phyloP scores from a whole-genome alignment of 352 stramenopile genomes.

The Phytopythium aichiense region DNA sequence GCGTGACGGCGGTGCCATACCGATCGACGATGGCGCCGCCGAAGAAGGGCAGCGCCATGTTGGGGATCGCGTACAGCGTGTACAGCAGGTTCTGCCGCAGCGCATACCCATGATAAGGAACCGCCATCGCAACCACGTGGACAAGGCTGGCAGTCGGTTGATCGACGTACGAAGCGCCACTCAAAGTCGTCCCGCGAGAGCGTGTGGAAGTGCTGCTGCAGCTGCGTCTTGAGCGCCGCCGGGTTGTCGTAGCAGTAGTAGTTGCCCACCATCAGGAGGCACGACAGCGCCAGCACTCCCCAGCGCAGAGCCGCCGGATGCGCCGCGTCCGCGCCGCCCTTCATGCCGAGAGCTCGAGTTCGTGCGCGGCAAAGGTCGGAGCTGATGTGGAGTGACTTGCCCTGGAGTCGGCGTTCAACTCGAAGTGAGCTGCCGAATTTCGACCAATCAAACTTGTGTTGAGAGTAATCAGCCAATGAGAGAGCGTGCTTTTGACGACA shows the following conservation, averaged over 20 bases:
- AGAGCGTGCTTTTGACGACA: background rate
- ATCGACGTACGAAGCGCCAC: conserved; percentile 63
- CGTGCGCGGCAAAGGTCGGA: conserved; percentile 11
- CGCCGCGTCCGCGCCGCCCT: conserved; percentile 38
- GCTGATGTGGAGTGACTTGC: too few species aligned
- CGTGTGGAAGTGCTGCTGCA: conserved; percentile 80
- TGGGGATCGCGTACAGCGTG: conserved; percentile 91
- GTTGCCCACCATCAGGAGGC: conserved; percentile 86
- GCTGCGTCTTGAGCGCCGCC: conserved; percentile 80
- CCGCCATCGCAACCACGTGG: background rate
- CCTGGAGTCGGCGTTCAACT: background rate
- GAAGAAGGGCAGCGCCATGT: conserved; percentile 92
- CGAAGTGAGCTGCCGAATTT: background rate
- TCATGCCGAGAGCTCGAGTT: conserved; percentile 4
- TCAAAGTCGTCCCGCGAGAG: conserved; percentile 72
- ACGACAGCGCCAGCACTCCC: conserved; percentile 85
- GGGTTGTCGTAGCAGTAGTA: conserved; percentile 92
- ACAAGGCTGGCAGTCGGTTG: conserved; percentile 4
- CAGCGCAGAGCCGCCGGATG: conserved; percentile 69
- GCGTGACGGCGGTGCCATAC: conserved; percentile 78
- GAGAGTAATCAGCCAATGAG: background rate
- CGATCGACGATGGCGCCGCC: conserved; percentile 89
- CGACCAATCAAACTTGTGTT: background rate
- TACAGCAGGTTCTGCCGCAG: conserved; percentile 87
- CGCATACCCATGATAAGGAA: background rate